Evolutionary conservation across 768 basidiomycete species (phyloP), one percentile per base, ranked within the genome.

Genomic region (Lactarius sp.): DNA sequence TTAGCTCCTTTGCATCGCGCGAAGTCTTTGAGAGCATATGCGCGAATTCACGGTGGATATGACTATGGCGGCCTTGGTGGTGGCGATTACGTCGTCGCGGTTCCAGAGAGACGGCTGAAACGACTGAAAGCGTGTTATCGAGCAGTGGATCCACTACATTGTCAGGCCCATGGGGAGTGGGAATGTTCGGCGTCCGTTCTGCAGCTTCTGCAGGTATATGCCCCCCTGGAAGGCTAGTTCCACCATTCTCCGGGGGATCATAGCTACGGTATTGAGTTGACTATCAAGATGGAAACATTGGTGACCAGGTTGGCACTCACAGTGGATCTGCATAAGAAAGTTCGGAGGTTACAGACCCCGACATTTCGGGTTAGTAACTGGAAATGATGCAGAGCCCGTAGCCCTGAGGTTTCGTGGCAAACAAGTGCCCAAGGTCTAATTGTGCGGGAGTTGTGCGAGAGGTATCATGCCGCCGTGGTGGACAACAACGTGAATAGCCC

Each of bases 1-100:
- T 70, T 36, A 70, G 67, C 34, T 74, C 70, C 58, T 72, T 72
- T 34, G 68, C 55, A n/a, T 68, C 68, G 44, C 65, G 65, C 42
- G 65, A 61, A 31, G 65, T 51, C 37, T 66, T 46, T 8, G 67
- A 62, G 39, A 68, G 54, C 56, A 68, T 67, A 14, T 62, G 67
- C 41, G 66, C 52, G 39, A 68, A 52, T 47, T 68, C 67, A 52
- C 60, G 65, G 51, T 62, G 66, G 27, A 62, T 13, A 55, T 62
- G 60, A 18, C 65, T 60, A 18, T 63, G 51, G 31, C 64, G 57
- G 34, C 42, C 41, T 44, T 58, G 60, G 22, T 60, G 56, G 33
- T 61, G 65, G 52, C 57, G 65, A 42, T 60, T 56, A 37, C 64
- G 66, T 36, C 67, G 67, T 53, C 65, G 41, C 6, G 67, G 59